phyloP scores from a whole-genome alignment of 2,329 filamentous ascomycete genomes.

The Paracoccidioides brasiliensis region DNA sequence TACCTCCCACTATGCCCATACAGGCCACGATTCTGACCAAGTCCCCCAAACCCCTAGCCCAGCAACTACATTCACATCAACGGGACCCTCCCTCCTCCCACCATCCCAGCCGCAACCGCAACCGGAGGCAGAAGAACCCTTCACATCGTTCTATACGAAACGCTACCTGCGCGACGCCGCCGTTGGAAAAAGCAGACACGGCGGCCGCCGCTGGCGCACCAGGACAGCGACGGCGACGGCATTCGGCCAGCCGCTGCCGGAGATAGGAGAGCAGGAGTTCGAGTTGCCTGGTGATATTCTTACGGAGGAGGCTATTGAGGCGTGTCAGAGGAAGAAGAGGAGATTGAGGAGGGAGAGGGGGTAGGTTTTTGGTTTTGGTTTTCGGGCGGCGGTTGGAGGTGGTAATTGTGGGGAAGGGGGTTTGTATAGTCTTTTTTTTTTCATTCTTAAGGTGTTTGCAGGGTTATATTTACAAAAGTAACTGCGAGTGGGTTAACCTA shows the following conservation, averaged over 20 bases:
- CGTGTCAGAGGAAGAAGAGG: conserved; percentile 28
- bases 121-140: conserved; percentile 42
- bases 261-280: conserved; percentile 59
- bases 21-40: conserved; percentile 3
- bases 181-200: conserved; percentile 57
- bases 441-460: neutral
- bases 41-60: conserved; percentile 1
- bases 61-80: neutral
- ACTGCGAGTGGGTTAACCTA: too few relatives aligned
- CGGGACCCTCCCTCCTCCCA: conserved; percentile 6
- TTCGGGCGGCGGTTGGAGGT: too few relatives aligned
- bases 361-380: too few relatives aligned
- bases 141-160: conserved; percentile 79
- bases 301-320: conserved; percentile 30
- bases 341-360: conserved; percentile 20
- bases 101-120: conserved; percentile 14
- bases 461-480: too few relatives aligned
- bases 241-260: conserved; percentile 71
- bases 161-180: conserved; percentile 67
- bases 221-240: conserved; percentile 37
- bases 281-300: conserved; percentile 52
- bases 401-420: neutral
- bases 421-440: neutral
- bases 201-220: conserved; percentile 41
- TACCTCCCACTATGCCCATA: neutral